Base-by-base conservation (phyloP, 305 asterid species). In the Fraxinus baroniana region DNA sequence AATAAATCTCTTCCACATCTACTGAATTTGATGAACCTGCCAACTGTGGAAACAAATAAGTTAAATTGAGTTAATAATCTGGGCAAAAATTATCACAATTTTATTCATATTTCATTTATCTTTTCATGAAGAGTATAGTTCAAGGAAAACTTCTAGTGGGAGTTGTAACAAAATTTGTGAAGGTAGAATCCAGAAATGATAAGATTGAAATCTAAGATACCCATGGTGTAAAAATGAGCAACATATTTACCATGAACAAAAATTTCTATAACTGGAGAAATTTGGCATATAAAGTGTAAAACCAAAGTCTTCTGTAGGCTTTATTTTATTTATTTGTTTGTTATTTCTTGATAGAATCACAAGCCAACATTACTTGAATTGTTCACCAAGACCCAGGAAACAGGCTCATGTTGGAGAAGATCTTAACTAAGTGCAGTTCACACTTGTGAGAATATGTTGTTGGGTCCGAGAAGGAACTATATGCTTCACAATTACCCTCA, bases 1-100 rank as follows among this genome's bases (percentile, higher is more conserved):
- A 95, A 91, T 91, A 94, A 79, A 95, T 94, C 90, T 95, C 99
- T 85, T 93, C 97, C 70, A 71, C 81, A 77, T 84, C 90, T 78
- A 55, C 90, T 37, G 90, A 84, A 36, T 91, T 76, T 28, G 94
- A 90, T 84, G 99, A 87, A 80, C 92, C 92, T 75, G 91, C 90
- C 85, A 91, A 82, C 98, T 95, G 89, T 81, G 89, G 85, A 80
- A 78, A 82, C 78, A 83, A 82, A 78, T 35, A 17, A 15, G 24
- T 62, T 22, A 80, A 71, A 82, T 60, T 76, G 55, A 77, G 79
- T 84, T 18, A 87, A 10, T 81, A 74, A 39, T 32, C 74, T 44
- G 44, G 83, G 26, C 28, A 22, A 70, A 22, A 79, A 81, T 36
- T 17, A 46, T n/a, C 32, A 82, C 46, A 57, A 30, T 26, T 64